Percentiles rank a stretch among this genome's conserved stretches.
These are phyloP conservation scores for Pelargonium citronellum DNA, from an alignment of 441 rosid genomes.

Conservation along the genomic window DNA sequence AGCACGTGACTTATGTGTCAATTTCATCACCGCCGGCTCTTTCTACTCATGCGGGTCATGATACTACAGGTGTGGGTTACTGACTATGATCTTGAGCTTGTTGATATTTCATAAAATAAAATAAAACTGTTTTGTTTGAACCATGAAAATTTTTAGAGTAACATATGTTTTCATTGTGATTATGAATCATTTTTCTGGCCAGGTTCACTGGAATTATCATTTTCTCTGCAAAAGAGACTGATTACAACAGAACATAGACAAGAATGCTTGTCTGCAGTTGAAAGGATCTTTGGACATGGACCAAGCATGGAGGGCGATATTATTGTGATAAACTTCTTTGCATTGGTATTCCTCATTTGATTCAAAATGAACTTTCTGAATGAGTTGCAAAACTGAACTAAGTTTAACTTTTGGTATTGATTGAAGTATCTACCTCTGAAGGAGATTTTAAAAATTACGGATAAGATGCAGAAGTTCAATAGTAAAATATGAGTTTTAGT, in stretches of 20 bases:
- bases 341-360: conserved; percentile 48
- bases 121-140: not conserved
- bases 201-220: conserved; percentile 31
- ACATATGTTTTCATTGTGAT: not conserved
- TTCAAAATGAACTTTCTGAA: conserved; percentile 6
- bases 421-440: conserved; percentile 5
- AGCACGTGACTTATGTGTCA: conserved; percentile 36
- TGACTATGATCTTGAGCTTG: not conserved
- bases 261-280: conserved; percentile 54
- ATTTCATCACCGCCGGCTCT: conserved; percentile 64
- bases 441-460: not conserved
- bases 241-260: conserved; percentile 46
- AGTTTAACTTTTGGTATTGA: conserved; percentile 3
- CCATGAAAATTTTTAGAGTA: not conserved
- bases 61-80: conserved; percentile 32
- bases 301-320: conserved; percentile 54
- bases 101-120: not conserved
- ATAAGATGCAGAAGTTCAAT: not conserved
- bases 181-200: conserved; percentile 15
- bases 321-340: conserved; percentile 76
- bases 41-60: conserved; percentile 27
- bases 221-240: conserved; percentile 36
- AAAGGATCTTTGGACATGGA: conserved; percentile 47
- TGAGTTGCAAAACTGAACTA: conserved; percentile 9
- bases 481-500: not conserved